A percentile compares a stretch with the other conserved stretches of the same genome.
Conservation (phyloP, 2,329 filamentous ascomycete genomes). For the Cladosporium sp. region DNA sequence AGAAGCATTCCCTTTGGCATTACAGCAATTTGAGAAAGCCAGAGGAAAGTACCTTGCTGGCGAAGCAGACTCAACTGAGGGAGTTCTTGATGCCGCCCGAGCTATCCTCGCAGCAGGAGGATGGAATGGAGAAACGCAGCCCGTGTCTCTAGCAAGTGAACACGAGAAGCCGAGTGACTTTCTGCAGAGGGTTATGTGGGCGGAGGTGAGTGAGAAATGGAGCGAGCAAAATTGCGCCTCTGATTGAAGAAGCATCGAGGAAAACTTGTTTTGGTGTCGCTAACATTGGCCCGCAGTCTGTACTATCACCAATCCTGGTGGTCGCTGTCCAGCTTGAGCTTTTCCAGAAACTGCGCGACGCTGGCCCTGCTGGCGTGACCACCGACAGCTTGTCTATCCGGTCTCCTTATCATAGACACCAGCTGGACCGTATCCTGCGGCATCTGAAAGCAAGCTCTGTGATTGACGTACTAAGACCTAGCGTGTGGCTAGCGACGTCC, state of each 20-base stretch:
- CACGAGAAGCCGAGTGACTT: not conserved
- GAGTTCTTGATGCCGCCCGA: not conserved
- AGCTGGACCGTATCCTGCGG: not conserved
- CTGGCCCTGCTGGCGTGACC: not conserved
- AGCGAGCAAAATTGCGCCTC: not conserved
- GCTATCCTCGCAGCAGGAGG: not conserved
- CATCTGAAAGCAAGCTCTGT: not conserved
- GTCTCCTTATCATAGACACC: not conserved
- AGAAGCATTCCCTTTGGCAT: not conserved
- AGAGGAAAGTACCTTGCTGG: not conserved
- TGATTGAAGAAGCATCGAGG: not conserved
- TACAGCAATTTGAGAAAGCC: not conserved
- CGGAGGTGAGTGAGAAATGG: not conserved
- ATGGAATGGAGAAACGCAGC: not conserved
- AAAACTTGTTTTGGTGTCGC: not conserved
- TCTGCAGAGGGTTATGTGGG: slow-evolving; percentile 1
- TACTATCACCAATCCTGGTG: not conserved
- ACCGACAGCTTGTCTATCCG: not conserved
- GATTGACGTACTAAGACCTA: not conserved
- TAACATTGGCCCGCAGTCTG: not conserved
- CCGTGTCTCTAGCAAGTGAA: not conserved
- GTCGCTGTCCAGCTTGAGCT: not conserved
- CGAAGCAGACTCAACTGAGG: not conserved
- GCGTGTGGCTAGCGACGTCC: not conserved
- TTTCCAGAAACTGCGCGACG: not conserved